Percentiles rank a stretch among this genome's conserved stretches.
Conservation (phyloP, 441 rosid species). For the Croton setiger region DNA sequence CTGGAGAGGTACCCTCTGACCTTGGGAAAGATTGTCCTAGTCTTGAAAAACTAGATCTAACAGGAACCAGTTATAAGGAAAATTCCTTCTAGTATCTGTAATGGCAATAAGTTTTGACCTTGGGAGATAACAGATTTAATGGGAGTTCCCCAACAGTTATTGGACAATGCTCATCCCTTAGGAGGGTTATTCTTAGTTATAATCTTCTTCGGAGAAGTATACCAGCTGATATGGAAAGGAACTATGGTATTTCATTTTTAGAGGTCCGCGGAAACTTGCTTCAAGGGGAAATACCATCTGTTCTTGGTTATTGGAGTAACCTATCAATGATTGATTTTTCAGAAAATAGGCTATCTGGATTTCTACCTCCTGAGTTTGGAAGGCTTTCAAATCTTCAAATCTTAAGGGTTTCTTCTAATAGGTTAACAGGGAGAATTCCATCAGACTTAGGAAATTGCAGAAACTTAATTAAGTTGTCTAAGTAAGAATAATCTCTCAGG, state of each 20-base stretch:
- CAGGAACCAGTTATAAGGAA: conserved; percentile 36
- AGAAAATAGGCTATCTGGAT: conserved; percentile 28
- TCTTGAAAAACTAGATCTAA: conserved; percentile 31
- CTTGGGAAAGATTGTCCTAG: conserved; percentile 32
- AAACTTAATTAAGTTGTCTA: conserved; percentile 30
- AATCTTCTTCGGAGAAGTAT: conserved; percentile 30
- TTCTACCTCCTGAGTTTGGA: conserved; percentile 35
- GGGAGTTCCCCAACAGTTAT: conserved; percentile 35
- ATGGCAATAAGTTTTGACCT: conserved; percentile 31
- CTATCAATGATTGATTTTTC: conserved; percentile 37
- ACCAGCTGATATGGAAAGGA: conserved; percentile 25
- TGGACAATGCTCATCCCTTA: conserved; percentile 27
- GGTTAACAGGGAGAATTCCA: conserved; percentile 34
- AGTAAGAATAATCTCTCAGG: conserved; percentile 35
- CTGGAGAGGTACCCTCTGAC: conserved; percentile 30
- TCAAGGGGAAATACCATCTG: conserved; percentile 30
- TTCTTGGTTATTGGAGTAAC: conserved; percentile 31
- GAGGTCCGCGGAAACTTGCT: conserved; percentile 31
- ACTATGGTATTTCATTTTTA: conserved; percentile 23
- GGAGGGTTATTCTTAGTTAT: conserved; percentile 32
- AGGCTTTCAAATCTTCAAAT: conserved; percentile 31
- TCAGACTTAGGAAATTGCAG: conserved; percentile 26
- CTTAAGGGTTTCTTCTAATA: conserved; percentile 28
- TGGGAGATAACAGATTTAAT: conserved; percentile 33
- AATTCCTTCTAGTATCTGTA: conserved; percentile 33